Base-by-base conservation (phyloP, 192 early-diverging fungal genomes). In the Backusella luteola region DNA sequence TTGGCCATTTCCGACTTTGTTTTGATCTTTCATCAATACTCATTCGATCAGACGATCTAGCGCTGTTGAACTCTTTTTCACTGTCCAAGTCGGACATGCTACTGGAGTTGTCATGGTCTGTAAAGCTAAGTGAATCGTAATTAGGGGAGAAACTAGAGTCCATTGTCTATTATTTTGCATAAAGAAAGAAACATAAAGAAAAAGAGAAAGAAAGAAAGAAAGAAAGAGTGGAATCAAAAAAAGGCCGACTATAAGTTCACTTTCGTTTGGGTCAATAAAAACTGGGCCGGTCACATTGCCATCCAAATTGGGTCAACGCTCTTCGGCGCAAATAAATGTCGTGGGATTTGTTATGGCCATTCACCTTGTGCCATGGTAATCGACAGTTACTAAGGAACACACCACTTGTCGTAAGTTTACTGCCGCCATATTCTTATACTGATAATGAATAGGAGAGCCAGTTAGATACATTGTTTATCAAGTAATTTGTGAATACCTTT, bases 11-110 rank as follows among this genome's bases (percentile, higher is more conserved):
- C 5, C 26, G 14, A 34, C 35, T 23, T 17, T 49, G 66, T 39
- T 32, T 66, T 21, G 73, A 79, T 34, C 49, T 67, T 52, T 68
- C 52, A n/a, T 80, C 79, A 46, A 76, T 35, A 42, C 74, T 68
- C 79, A 80, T 80, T 26, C 76, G 75, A 38, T 80, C 71, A 14
- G 79, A 76, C 6, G 76, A 77, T n/a, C 74, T 34, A 67, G 66
- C 11, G 4, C 41, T 32, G 23, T 17, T 41, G 11, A 67, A 39
- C n/a, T 67, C 56, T 46, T 75, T 66, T 26, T 69, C 38, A n/a
- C 42, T 34, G 19, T 75, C 74, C 8, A 75, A n/a, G 29, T 76
- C 74, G 14, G 74, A 76, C 74, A 76, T 76, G 9, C 74, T 35
- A 44, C 26, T 76, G 15, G 32, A 12, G 19, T 69, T 44, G 19